Percentiles rank a stretch among this genome's conserved stretches.
Conservation (phyloP, 2,329 filamentous ascomycete genomes). For the Xenosphaeropsis pyriputrescens region DNA sequence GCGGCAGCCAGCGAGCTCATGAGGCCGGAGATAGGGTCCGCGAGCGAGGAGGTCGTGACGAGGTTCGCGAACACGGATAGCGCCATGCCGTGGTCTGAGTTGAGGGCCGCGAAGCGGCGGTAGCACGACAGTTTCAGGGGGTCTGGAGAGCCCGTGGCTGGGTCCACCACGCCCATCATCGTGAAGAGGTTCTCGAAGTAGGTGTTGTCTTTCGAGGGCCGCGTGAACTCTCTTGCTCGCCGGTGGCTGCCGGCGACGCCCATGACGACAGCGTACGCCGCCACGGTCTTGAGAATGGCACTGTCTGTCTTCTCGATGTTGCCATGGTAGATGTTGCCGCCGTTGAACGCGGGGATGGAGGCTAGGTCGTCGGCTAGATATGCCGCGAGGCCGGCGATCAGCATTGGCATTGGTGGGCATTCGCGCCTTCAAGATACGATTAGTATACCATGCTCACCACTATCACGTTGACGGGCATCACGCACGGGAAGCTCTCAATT, state of each 20-base stretch:
- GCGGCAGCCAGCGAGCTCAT: constrained; percentile 23
- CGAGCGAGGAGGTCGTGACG: constrained; percentile 28
- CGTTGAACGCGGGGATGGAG: constrained; percentile 20
- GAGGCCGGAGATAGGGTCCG: constrained; percentile 26
- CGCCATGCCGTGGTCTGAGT: constrained; percentile 33
- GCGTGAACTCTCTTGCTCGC: constrained; percentile 19
- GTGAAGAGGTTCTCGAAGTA: constrained; percentile 29
- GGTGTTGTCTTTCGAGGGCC: constrained; percentile 14
- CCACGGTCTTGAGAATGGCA: constrained; percentile 20
- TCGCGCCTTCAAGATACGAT: constrained; percentile 5
- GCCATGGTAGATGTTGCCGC: constrained; percentile 20
- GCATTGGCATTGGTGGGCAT: constrained; percentile 21
- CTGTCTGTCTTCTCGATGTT: constrained; percentile 20
- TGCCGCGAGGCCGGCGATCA: constrained; percentile 21
- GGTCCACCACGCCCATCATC: constrained; percentile 26
- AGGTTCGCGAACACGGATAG: constrained; percentile 30
- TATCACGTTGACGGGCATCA: too few species aligned
- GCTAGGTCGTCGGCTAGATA: constrained; percentile 17
- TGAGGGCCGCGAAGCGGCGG: constrained; percentile 26
- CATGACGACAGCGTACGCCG: constrained; percentile 19
- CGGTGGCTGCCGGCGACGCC: constrained; percentile 24
- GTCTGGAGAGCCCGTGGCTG: constrained; percentile 15
- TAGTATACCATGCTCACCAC: neutral
- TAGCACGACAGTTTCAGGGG: constrained; percentile 16
- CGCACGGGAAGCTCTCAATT: constrained; percentile 15